These are phyloP conservation scores for Quillaja saponaria DNA, from an alignment of 306 rosid genomes.

Conservation along the genomic window DNA sequence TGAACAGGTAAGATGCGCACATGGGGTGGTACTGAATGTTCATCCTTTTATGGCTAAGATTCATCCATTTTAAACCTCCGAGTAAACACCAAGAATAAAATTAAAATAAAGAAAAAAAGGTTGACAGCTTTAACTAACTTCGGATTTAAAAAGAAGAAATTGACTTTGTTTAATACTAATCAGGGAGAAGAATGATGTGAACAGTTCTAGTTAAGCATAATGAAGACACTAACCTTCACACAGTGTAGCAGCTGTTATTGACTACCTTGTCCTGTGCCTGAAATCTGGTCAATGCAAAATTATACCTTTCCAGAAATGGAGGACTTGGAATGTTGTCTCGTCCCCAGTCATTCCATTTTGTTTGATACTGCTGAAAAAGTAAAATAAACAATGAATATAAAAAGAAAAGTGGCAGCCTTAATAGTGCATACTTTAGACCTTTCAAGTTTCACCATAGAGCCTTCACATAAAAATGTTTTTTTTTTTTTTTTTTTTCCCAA, in stretches of 20 bases:
- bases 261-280: neutral
- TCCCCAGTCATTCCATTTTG: neutral
- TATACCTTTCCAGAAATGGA: neutral
- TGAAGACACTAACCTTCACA: neutral
- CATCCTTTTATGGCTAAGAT: constrained; percentile 18
- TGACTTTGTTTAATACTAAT: neutral
- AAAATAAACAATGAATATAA: too few species aligned
- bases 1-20: constrained; percentile 44
- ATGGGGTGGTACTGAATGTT: constrained; percentile 36
- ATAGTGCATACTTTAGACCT: too few species aligned
- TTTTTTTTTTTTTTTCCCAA: too few species aligned
- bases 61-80: neutral
- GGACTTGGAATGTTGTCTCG: neutral
- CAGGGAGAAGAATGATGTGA: neutral
- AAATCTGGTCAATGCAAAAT: neutral
- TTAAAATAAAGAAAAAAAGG: neutral
- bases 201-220: neutral
- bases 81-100: neutral
- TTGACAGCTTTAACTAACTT: constrained; percentile 1
- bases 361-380: neutral
- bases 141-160: neutral
- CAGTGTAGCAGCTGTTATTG: neutral
- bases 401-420: too few species aligned
- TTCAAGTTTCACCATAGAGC: too few species aligned
- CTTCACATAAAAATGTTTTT: too few species aligned